Evolutionary conservation across 306 rosid species (phyloP).

Genomic region (Sicyos baderoa): DNA sequence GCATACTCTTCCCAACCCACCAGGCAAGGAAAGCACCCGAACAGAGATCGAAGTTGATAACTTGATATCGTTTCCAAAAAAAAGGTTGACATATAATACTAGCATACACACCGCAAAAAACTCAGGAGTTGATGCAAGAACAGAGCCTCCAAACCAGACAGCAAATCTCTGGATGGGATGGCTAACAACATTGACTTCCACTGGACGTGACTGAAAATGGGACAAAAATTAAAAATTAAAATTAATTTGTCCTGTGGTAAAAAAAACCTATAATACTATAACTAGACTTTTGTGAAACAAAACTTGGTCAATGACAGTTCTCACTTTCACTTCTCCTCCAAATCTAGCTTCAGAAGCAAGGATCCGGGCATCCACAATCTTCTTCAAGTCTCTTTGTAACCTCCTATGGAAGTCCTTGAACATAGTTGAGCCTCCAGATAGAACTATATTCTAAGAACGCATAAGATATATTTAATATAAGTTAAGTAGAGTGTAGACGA

Average conservation of each 20-base stretch:
- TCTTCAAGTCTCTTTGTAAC: slow-evolving; percentile 91
- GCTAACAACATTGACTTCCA: slow-evolving; percentile 93
- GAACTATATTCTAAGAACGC: slow-evolving; percentile 71
- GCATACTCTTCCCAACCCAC: background rate
- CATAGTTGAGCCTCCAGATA: slow-evolving; percentile 99
- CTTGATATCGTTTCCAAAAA: background rate
- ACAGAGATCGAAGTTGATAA: background rate
- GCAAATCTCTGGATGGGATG: slow-evolving; percentile 98
- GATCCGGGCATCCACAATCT: slow-evolving; percentile 85
- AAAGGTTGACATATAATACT: background rate
- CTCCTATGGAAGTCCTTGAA: slow-evolving; percentile 97
- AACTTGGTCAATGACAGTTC: slow-evolving; percentile 7
- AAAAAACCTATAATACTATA: background rate
- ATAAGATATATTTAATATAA: background rate
- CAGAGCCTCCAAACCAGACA: slow-evolving; percentile 99
- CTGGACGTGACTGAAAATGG: slow-evolving; percentile 68
- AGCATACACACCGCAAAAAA: slow-evolving; percentile 63
- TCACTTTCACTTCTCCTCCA: slow-evolving; percentile 70
- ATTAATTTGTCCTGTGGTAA: background rate
- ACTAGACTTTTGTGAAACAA: background rate
- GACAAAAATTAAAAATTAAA: slow-evolving; percentile 3
- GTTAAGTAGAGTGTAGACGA: background rate
- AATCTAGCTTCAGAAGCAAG: slow-evolving; percentile 76
- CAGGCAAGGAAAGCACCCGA: background rate
- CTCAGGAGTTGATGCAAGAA: slow-evolving; percentile 97